Evolutionary conservation across 2,329 filamentous ascomycete genomes (phyloP).

Genomic region (Grosmannia clavigera): DNA sequence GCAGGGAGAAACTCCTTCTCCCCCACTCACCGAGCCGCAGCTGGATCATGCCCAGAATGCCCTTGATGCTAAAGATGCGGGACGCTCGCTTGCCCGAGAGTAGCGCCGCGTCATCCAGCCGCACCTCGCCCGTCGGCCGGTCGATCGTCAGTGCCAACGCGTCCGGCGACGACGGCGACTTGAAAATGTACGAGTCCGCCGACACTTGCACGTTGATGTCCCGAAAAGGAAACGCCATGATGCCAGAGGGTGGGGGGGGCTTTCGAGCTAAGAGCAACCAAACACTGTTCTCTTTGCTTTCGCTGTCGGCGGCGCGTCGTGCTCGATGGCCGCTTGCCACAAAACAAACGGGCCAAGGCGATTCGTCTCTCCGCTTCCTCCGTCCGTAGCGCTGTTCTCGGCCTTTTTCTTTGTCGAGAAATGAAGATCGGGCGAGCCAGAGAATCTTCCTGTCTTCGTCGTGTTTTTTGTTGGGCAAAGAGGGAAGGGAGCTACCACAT

Average conservation of each 20-base stretch:
- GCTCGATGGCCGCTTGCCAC: too few species aligned
- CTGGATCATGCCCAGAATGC: constrained; percentile 88
- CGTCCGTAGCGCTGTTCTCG: too few species aligned
- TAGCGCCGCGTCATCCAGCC: constrained; percentile 68
- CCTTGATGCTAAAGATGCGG: constrained; percentile 80
- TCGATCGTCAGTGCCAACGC: constrained; percentile 82
- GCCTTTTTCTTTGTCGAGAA: too few species aligned
- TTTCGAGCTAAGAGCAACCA: background rate
- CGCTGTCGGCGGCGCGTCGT: too few species aligned
- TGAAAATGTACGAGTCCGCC: constrained; percentile 87
- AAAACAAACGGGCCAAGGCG: too few species aligned
- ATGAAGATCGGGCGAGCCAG: too few species aligned
- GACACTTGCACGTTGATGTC: constrained; percentile 97
- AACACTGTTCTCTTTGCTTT: too few species aligned
- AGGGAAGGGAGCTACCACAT: background rate
- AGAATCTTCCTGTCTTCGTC: too few species aligned
- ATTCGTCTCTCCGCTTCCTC: too few species aligned
- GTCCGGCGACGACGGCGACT: constrained; percentile 84
- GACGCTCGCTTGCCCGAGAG: constrained; percentile 59
- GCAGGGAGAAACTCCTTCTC: too few species aligned
- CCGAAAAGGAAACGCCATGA: constrained; percentile 56
- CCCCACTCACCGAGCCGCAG: constrained; percentile 66
- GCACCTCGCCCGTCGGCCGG: constrained; percentile 80
- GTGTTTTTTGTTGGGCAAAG: too few species aligned
- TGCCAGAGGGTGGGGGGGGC: constrained; percentile 4